Percentiles rank a stretch among this genome's conserved stretches.
phyloP scores from a whole-genome alignment of 352 stramenopile species.

The Pythium rishiriense region DNA sequence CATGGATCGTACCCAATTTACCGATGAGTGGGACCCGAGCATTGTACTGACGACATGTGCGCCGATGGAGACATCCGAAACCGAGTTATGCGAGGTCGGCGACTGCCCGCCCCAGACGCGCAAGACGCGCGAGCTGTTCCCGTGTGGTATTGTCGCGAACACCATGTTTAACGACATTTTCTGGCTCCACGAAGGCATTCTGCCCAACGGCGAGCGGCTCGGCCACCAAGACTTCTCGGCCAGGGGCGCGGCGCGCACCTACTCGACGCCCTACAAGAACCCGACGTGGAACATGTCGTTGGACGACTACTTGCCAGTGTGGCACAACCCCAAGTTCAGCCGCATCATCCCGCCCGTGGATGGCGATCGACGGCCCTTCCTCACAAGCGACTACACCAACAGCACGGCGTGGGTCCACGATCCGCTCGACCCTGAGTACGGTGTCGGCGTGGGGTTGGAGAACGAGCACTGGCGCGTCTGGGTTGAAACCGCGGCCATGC shows the following conservation, averaged over 20 bases:
- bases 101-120: conserved; percentile 34
- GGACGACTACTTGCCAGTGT: conserved; percentile 56
- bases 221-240: conserved; percentile 38
- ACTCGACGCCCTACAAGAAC: conserved; percentile 61
- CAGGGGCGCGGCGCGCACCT: conserved; percentile 46
- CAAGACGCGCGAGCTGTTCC: conserved; percentile 48
- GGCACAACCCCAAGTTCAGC: conserved; percentile 73
- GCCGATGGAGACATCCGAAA: conserved; percentile 45
- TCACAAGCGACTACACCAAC: conserved; percentile 71
- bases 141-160: conserved; percentile 75
- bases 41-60: conserved; percentile 45
- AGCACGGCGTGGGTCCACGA: conserved; percentile 75
- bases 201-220: conserved; percentile 51
- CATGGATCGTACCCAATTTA: conserved; percentile 65
- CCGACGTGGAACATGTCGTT: conserved; percentile 41
- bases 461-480: conserved; percentile 80
- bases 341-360: conserved; percentile 56
- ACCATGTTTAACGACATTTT: conserved; percentile 89
- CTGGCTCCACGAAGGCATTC: conserved; percentile 61
- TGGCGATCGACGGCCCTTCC: conserved; percentile 26
- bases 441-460: conserved; percentile 56
- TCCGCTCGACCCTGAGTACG: conserved; percentile 38
- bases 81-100: conserved; percentile 39
- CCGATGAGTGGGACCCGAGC: conserved; percentile 48
- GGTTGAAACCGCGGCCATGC: conserved; percentile 60